These are phyloP conservation scores for Leccinum aurantiacum DNA, from an alignment of 768 basidiomycete genomes.

Conservation along the genomic window DNA sequence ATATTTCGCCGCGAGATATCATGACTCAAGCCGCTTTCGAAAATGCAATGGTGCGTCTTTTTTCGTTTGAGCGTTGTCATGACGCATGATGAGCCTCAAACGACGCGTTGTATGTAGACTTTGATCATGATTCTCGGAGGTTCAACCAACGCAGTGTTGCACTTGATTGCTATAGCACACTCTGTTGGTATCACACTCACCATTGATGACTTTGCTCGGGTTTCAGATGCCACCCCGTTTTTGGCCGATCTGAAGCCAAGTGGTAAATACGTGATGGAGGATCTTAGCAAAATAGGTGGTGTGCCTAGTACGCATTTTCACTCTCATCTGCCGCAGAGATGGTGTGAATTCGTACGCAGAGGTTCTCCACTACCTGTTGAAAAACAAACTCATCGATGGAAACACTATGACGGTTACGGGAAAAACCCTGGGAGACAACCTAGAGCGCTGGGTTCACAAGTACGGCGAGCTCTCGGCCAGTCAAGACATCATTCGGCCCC, in stretches of 20 bases:
- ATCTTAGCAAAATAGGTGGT: slow-evolving; percentile 93
- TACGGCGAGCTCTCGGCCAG: slow-evolving; percentile 68
- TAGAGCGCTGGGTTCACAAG: slow-evolving; percentile 83
- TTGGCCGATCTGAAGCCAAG: slow-evolving; percentile 96
- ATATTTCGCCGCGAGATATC: slow-evolving; percentile 91
- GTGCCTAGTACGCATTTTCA: slow-evolving; percentile 73
- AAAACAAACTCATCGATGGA: slow-evolving; percentile 87
- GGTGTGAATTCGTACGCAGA: slow-evolving; percentile 43
- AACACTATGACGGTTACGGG: slow-evolving; percentile 91
- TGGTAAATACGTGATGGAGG: slow-evolving; percentile 98
- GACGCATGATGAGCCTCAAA: slow-evolving; percentile 7
- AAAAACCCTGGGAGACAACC: slow-evolving; percentile 85
- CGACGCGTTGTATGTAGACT: slow-evolving; percentile 49
- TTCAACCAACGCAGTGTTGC: slow-evolving; percentile 96
- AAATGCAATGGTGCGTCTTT: slow-evolving; percentile 81
- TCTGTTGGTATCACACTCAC: slow-evolving; percentile 87
- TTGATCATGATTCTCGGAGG: slow-evolving; percentile 97
- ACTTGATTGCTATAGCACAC: slow-evolving; percentile 95
- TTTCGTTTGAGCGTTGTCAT: slow-evolving; percentile 6
- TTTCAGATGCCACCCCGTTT: slow-evolving; percentile 92
- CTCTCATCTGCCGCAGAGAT: background rate
- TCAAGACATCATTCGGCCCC: slow-evolving; percentile 87
- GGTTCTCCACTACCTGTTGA: slow-evolving; percentile 81
- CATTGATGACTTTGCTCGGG: slow-evolving; percentile 90
- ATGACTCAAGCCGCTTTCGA: slow-evolving; percentile 98